Evolutionary conservation across 139 green algal species (phyloP).

Genomic region (Chlorella ohadii): DNA sequence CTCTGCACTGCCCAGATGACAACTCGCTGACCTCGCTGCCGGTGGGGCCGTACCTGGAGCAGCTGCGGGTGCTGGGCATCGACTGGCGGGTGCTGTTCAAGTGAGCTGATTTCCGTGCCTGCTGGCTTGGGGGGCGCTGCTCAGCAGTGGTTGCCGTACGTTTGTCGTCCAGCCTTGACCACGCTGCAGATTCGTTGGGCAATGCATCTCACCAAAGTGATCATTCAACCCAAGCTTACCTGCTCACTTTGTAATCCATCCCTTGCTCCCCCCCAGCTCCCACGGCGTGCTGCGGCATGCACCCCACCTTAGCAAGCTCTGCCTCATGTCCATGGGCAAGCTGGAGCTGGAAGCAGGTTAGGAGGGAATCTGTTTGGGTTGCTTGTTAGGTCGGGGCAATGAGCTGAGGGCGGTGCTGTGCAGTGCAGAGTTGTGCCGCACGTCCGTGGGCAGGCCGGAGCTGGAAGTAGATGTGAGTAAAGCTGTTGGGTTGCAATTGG

Average conservation of each 20-base stretch:
- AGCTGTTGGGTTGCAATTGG: background rate
- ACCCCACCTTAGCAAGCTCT: constrained; percentile 26
- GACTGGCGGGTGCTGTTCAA: constrained; percentile 34
- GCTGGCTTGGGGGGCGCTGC: too few relatives aligned
- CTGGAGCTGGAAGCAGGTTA: constrained; percentile 22
- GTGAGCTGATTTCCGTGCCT: background rate
- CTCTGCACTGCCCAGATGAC: too few relatives aligned
- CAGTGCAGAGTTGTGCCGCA: constrained; percentile 40
- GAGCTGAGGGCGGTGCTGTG: too few relatives aligned
- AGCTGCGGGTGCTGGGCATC: constrained; percentile 23
- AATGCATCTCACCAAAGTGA: too few relatives aligned
- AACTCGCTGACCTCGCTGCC: constrained; percentile 21
- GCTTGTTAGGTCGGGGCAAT: background rate
- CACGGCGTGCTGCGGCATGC: constrained; percentile 21
- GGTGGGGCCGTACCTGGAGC: constrained; percentile 6
- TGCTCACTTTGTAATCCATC: background rate
- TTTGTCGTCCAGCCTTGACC: too few relatives aligned
- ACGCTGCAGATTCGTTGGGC: too few relatives aligned
- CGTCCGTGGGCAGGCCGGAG: constrained; percentile 26
- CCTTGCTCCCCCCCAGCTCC: background rate
- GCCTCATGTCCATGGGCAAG: constrained; percentile 31
- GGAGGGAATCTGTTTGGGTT: background rate
- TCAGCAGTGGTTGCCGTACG: too few relatives aligned
- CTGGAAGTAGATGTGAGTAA: background rate
- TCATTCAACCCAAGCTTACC: background rate